These are phyloP conservation scores for Cetraspora pellucida DNA, from an alignment of 192 early-diverging fungal species.

Conservation along the genomic window DNA sequence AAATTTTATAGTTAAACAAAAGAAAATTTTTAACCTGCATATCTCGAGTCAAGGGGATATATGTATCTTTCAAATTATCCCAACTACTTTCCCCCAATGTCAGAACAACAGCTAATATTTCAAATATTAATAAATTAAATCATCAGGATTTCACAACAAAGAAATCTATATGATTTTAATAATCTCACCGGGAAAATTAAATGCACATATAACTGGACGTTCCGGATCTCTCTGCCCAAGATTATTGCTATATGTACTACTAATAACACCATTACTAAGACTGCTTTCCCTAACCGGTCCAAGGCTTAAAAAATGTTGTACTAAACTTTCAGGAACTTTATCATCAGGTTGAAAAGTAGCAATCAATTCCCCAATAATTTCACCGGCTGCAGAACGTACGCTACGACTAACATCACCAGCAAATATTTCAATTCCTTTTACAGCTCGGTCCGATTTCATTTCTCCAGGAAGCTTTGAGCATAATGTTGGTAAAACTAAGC, in stretches of 20 bases:
- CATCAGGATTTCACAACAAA: not conserved
- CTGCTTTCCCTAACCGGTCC: conserved; percentile 36
- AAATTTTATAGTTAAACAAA: not conserved
- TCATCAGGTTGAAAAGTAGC: conserved; percentile 51
- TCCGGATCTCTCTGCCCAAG: conserved; percentile 55
- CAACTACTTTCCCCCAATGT: conserved; percentile 58
- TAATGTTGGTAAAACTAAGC: conserved; percentile 50
- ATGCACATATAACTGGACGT: conserved; percentile 57
- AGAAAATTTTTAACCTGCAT: conserved; percentile 19
- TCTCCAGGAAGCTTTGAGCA: conserved; percentile 52
- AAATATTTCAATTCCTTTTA: conserved; percentile 54
- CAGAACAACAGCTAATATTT: conserved; percentile 51
- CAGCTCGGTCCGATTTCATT: conserved; percentile 44
- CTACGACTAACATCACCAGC: conserved; percentile 56
- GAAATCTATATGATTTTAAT: not conserved
- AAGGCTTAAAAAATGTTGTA: conserved; percentile 54
- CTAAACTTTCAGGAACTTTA: conserved; percentile 52
- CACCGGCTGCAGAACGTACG: conserved; percentile 56
- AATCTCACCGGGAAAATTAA: conserved; percentile 54
- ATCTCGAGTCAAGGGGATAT: conserved; percentile 47
- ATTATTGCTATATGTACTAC: not conserved
- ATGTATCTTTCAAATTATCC: conserved; percentile 59
- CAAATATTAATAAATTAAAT: conserved; percentile 2
- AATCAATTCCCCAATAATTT: conserved; percentile 62
- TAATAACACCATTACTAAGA: not conserved